These are phyloP conservation scores for Talaromyces sp. DNA, from an alignment of 2,329 filamentous ascomycete species.

Conservation along the genomic window DNA sequence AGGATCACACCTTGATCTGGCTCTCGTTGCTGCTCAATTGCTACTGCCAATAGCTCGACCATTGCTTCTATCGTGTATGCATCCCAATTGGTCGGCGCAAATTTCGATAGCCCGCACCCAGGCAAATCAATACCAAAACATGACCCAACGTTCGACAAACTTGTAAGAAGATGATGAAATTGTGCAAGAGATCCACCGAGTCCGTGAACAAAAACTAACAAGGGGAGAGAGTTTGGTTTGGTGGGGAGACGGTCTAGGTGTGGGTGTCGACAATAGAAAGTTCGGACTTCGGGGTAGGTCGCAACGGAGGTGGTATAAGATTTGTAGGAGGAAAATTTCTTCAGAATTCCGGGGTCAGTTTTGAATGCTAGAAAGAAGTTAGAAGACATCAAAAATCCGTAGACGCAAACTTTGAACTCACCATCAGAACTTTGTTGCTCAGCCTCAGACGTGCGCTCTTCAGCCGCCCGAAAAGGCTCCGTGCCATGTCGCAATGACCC, in stretches of 20 bases:
- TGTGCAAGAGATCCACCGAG: constrained; percentile 90
- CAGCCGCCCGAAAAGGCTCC: constrained; percentile 19
- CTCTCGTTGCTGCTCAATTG: constrained; percentile 74
- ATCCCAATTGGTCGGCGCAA: constrained; percentile 69
- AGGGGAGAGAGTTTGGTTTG: constrained; percentile 72
- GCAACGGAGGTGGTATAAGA: constrained; percentile 71
- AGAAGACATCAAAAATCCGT: background rate
- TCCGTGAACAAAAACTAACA: constrained; percentile 90
- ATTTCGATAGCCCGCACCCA: constrained; percentile 81
- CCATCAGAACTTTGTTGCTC: constrained; percentile 34
- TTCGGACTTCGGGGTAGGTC: constrained; percentile 74
- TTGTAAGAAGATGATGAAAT: constrained; percentile 78
- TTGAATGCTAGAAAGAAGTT: constrained; percentile 29
- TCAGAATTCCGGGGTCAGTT: constrained; percentile 78
- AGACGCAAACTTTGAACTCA: constrained; percentile 15
- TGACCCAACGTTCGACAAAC: constrained; percentile 78
- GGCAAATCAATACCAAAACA: constrained; percentile 89
- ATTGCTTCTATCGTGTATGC: constrained; percentile 80
- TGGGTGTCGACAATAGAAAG: constrained; percentile 80
- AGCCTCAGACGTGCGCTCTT: constrained; percentile 28
- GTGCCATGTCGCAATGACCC: constrained; percentile 34
- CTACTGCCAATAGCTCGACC: constrained; percentile 70
- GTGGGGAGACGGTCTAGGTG: constrained; percentile 80
- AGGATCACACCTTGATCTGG: constrained; percentile 73
- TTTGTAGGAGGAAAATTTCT: constrained; percentile 71